These are phyloP conservation scores for Pelargonium myrrhifolium DNA, from an alignment of 441 rosid species.

Conservation along the genomic window DNA sequence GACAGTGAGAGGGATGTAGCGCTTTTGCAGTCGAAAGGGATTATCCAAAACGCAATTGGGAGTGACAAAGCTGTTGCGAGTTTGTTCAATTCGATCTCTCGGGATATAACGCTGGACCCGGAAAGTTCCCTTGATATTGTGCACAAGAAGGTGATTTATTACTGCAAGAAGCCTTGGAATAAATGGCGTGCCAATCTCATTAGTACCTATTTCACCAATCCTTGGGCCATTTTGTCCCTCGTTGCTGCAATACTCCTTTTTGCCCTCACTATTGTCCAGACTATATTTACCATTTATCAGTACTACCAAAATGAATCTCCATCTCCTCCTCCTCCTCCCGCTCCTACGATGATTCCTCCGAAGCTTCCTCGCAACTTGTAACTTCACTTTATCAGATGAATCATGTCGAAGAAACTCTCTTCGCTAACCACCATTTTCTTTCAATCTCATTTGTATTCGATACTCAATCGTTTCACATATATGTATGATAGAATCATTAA, in stretches of 20 bases:
- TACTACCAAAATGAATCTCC: too few relatives aligned
- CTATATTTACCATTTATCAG: too few relatives aligned
- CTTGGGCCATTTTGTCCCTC: background rate
- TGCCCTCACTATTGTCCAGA: background rate
- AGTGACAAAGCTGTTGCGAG: background rate
- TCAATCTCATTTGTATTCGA: too few relatives aligned
- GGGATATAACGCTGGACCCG: background rate
- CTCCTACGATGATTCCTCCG: too few relatives aligned
- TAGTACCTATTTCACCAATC: background rate
- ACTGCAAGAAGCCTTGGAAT: conserved; percentile 5
- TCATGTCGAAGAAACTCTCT: too few relatives aligned
- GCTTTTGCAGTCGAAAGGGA: background rate
- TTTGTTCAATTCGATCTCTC: background rate
- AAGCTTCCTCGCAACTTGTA: too few relatives aligned
- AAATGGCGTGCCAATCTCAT: background rate
- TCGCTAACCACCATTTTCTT: too few relatives aligned
- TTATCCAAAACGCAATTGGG: background rate
- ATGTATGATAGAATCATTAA: too few relatives aligned
- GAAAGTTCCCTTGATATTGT: background rate
- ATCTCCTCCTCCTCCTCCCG: too few relatives aligned
- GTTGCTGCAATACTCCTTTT: background rate
- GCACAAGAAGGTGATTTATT: background rate
- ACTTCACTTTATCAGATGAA: too few relatives aligned
- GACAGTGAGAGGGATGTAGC: conserved; percentile 3
- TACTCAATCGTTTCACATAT: too few relatives aligned